Conservation (phyloP, 2,329 filamentous ascomycete genomes). For the Rhytidhysteron rufulum region DNA sequence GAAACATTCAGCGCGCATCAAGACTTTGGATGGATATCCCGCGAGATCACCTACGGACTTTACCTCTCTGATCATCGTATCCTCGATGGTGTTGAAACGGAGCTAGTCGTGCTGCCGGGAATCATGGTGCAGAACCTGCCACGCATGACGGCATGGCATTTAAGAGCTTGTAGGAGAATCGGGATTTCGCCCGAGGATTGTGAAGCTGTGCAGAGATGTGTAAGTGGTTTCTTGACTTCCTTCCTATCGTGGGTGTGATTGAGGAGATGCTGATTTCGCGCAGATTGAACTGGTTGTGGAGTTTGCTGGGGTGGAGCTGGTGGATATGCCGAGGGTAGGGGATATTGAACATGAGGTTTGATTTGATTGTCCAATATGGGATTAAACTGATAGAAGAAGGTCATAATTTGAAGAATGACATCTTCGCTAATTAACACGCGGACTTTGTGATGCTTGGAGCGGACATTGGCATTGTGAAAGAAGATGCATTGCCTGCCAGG, state of each 20-base stretch:
- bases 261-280: not conserved
- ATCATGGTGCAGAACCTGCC: conserved; percentile 54
- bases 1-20: conserved; percentile 36
- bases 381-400: too few species aligned
- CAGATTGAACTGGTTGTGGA: conserved; percentile 8
- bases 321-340: conserved; percentile 6
- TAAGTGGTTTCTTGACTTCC: too few species aligned
- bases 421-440: too few species aligned
- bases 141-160: conserved; percentile 50
- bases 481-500: too few species aligned
- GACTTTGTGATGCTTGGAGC: too few species aligned
- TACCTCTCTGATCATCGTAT: conserved; percentile 52
- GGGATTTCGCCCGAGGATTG: conserved; percentile 40
- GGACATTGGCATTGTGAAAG: too few species aligned
- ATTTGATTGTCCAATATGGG: too few species aligned
- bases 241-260: not conserved
- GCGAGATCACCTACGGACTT: conserved; percentile 53
- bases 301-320: conserved; percentile 4
- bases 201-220: conserved; percentile 31
- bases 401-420: too few species aligned
- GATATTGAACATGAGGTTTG: conserved; percentile 10
- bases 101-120: conserved; percentile 48
- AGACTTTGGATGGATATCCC: conserved; percentile 45
- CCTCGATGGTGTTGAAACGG: conserved; percentile 49
- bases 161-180: conserved; percentile 42